Evolutionary conservation across 257 asterid genomes (phyloP).

Genomic region (Jaltomata sinuosa): DNA sequence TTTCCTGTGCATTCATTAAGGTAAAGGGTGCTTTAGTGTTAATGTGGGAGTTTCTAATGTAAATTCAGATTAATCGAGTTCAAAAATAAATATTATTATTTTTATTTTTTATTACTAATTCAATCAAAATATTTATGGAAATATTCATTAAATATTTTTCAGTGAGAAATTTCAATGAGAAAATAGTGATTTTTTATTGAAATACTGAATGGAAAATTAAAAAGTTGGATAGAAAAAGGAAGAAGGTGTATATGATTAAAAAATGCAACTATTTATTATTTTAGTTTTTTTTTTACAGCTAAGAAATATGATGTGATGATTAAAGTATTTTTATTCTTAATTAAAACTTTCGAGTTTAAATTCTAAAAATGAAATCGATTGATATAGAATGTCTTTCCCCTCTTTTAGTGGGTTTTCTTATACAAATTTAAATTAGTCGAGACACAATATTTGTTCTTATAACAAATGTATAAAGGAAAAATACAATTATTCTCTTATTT

Average conservation of each 20-base stretch:
- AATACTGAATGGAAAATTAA: neutral
- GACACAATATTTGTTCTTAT: neutral
- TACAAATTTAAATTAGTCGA: neutral
- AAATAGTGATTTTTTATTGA: too few species aligned
- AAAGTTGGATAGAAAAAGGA: fast-evolving
- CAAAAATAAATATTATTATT: neutral
- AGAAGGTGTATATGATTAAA: neutral
- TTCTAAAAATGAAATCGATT: neutral
- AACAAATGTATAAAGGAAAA: neutral
- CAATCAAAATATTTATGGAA: too few species aligned
- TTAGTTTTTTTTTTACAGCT: too few species aligned
- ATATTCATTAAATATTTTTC: too few species aligned
- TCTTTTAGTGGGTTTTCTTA: fast-evolving
- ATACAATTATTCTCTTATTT: neutral
- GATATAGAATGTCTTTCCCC: neutral
- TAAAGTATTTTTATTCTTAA: neutral
- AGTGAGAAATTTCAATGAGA: too few species aligned
- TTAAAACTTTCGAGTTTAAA: neutral
- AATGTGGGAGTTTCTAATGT: too few species aligned
- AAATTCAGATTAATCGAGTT: neutral
- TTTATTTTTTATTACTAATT: too few species aligned
- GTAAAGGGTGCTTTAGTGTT: neutral
- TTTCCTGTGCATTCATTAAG: neutral
- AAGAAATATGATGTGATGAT: neutral
- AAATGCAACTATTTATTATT: neutral